Conservation (phyloP, 1,284 basidiomycete species). For the Microbotryum lychnidis-dioicae region DNA sequence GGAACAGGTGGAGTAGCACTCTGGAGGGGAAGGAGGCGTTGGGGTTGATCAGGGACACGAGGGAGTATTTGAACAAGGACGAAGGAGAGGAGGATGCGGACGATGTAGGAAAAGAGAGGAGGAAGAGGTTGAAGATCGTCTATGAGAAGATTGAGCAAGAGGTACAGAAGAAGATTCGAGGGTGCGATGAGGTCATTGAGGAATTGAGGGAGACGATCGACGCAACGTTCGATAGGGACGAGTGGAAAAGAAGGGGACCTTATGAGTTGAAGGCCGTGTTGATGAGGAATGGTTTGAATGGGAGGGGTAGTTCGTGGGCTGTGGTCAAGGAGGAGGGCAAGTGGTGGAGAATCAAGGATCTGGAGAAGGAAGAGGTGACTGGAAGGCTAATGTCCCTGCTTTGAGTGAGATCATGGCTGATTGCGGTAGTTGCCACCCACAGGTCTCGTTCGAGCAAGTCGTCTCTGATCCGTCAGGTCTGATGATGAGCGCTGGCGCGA, state of each 20-base stretch:
- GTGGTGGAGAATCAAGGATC: conserved; percentile 20
- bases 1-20: background rate
- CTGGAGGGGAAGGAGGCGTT: conserved; percentile 1
- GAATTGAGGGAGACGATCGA: background rate
- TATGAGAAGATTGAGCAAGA: conserved; percentile 4
- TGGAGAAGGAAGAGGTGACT: conserved; percentile 12
- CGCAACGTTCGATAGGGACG: background rate
- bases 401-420: background rate
- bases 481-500: conserved; percentile 16
- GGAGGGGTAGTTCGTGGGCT: conserved; percentile 14
- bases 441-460: conserved; percentile 15
- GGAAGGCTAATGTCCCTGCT: background rate
- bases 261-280: conserved; percentile 18
- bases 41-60: background rate
- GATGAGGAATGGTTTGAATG: conserved; percentile 25
- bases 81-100: background rate
- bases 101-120: background rate
- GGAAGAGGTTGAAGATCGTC: conserved; percentile 1
- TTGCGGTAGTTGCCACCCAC: background rate
- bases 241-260: conserved; percentile 10
- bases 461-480: conserved; percentile 12
- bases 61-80: background rate
- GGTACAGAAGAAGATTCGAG: conserved; percentile 1
- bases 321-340: conserved; percentile 9
- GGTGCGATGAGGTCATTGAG: background rate